phyloP scores from a whole-genome alignment of 129 eudicot species.

The Arctium minus region DNA sequence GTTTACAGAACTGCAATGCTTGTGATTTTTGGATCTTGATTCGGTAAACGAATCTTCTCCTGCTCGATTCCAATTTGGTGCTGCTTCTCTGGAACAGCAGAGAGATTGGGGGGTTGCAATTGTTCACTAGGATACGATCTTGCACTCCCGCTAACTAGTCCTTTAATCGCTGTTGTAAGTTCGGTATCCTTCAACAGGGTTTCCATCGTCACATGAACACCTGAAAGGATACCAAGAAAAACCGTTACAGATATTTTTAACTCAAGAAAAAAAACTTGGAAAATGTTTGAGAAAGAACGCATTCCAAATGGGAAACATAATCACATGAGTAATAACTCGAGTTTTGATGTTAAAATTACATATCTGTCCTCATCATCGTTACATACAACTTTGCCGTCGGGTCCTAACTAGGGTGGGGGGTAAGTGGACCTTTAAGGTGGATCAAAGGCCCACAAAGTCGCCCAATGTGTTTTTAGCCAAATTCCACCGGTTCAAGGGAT shows the following conservation, averaged over 20 bases:
- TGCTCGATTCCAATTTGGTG: constrained; percentile 31
- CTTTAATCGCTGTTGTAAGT: constrained; percentile 60
- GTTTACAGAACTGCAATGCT: constrained; percentile 44
- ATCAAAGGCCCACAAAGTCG: too few relatives aligned
- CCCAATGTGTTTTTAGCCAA: too few relatives aligned
- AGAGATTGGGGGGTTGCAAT: constrained; percentile 10
- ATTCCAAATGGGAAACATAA: neutral
- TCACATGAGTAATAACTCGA: neutral
- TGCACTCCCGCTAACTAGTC: constrained; percentile 72
- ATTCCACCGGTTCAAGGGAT: too few relatives aligned
- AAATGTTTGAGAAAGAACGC: neutral
- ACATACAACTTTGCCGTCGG: neutral
- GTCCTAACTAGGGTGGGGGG: too few relatives aligned
- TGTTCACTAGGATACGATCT: constrained; percentile 64
- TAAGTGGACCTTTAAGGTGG: too few relatives aligned
- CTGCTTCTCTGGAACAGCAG: constrained; percentile 29
- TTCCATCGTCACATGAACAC: constrained; percentile 90
- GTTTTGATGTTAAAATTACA: neutral
- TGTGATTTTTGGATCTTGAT: constrained; percentile 35
- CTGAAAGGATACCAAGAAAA: constrained; percentile 23
- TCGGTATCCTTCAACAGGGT: constrained; percentile 71
- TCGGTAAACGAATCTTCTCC: constrained; percentile 31
- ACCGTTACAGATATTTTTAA: neutral
- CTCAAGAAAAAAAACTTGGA: neutral
- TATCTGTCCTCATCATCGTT: neutral